Percentiles rank a stretch among this genome's conserved stretches.
Conservation (phyloP, 345 rosid species). For the Syzygium aromaticum region DNA sequence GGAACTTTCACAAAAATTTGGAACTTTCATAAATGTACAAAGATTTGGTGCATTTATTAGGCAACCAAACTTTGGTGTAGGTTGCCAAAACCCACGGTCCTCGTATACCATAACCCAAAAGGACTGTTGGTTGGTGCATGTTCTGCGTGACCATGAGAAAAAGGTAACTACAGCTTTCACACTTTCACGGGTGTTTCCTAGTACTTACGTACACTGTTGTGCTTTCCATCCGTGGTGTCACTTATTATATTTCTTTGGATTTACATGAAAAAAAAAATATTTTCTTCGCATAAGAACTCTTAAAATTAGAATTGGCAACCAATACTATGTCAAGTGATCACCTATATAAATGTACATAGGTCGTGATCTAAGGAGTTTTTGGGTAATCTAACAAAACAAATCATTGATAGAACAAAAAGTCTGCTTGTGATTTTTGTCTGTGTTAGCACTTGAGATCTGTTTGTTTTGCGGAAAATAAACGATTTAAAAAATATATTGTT, state of each 20-base stretch:
- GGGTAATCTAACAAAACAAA: background rate
- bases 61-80: background rate
- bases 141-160: background rate
- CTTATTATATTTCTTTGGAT: background rate
- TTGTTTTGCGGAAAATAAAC: background rate
- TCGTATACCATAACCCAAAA: background rate
- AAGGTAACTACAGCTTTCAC: background rate
- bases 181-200: background rate
- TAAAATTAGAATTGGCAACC: background rate
- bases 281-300: background rate
- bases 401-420: background rate
- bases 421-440: accelerated
- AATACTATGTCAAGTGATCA: background rate
- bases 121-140: background rate
- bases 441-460: background rate
- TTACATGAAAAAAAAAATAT: background rate
- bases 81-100: background rate
- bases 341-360: background rate
- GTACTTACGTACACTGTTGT: background rate
- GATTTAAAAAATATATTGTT: accelerated
- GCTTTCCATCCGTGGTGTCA: background rate
- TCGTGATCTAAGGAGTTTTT: background rate
- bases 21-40: background rate
- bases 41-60: background rate
- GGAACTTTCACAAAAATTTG: background rate